Percentiles rank a stretch among this genome's conserved stretches.
phyloP scores from a whole-genome alignment of 306 rosid genomes.

The Inga oerstediana region DNA sequence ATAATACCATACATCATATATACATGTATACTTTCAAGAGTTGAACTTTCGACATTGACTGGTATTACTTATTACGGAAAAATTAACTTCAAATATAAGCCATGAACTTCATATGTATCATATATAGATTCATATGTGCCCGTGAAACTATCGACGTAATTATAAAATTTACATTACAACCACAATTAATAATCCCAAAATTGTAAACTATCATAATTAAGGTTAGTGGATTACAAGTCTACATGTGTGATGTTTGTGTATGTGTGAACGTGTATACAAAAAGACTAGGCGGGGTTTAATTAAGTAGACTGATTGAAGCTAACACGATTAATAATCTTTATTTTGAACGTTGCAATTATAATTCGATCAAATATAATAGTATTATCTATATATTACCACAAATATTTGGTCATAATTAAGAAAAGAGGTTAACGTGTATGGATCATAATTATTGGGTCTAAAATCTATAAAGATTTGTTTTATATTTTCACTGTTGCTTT shows the following conservation, averaged over 20 bases:
- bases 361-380: background rate
- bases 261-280: background rate
- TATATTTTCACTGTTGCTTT: background rate
- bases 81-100: background rate
- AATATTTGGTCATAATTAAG: background rate
- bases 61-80: background rate
- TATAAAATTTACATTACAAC: no score
- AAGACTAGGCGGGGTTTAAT: background rate
- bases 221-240: background rate
- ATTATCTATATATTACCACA: background rate
- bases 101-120: background rate
- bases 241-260: background rate
- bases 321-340: background rate
- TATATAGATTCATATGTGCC: no score
- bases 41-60: background rate
- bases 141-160: background rate
- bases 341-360: background rate
- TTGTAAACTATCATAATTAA: background rate
- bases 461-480: background rate
- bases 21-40: background rate
- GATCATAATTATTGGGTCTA: background rate
- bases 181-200: background rate
- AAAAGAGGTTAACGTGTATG: background rate
- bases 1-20: background rate
- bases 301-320: background rate